These are phyloP conservation scores for Neocucurbitaria cava DNA, from an alignment of 2,329 filamentous ascomycete species.

Conservation along the genomic window DNA sequence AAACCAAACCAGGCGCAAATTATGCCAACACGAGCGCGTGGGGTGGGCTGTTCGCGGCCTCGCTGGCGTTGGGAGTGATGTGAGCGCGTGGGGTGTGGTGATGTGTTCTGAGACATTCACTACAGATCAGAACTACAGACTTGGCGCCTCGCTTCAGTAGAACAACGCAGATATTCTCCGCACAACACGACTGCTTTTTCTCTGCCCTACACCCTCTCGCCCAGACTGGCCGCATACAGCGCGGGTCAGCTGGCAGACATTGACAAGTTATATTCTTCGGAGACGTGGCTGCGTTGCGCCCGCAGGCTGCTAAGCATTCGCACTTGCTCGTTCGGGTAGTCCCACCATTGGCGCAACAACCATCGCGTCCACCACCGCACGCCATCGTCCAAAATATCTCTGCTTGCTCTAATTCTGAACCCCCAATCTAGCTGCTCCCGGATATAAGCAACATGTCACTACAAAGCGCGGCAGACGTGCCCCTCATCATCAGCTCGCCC, in stretches of 20 bases:
- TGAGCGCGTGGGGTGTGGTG: constrained; percentile 20
- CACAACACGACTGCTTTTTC: constrained; percentile 5
- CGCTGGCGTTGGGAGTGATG: constrained; percentile 2
- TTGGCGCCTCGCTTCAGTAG: constrained; percentile 28
- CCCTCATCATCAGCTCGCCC: constrained; percentile 76
- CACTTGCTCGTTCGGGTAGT: constrained; percentile 2
- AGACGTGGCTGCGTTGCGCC: constrained; percentile 7
- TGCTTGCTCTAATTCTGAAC: constrained; percentile 13
- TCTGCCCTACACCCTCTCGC: constrained; percentile 16
- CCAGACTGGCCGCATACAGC: constrained; percentile 15
- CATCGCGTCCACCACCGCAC: constrained; percentile 11
- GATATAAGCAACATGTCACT: constrained; percentile 34
- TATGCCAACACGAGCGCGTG: constrained; percentile 10
- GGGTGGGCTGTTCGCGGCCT: constrained; percentile 6
- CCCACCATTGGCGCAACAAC: constrained; percentile 13
- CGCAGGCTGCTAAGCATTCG: constrained; percentile 5
- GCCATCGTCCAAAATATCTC: constrained; percentile 11
- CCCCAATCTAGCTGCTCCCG: constrained; percentile 17
- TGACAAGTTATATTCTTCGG: constrained; percentile 5
- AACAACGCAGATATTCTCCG: constrained; percentile 4
- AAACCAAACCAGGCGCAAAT: constrained; percentile 8
- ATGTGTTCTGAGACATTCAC: constrained; percentile 26
- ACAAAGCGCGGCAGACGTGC: constrained; percentile 71
- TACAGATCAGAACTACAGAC: constrained; percentile 12
- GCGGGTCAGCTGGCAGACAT: constrained; percentile 20